Evolutionary conservation across 2,329 filamentous ascomycete species (phyloP), one percentile per base, ranked within the genome.

Genomic region (Fusarium sp.): DNA sequence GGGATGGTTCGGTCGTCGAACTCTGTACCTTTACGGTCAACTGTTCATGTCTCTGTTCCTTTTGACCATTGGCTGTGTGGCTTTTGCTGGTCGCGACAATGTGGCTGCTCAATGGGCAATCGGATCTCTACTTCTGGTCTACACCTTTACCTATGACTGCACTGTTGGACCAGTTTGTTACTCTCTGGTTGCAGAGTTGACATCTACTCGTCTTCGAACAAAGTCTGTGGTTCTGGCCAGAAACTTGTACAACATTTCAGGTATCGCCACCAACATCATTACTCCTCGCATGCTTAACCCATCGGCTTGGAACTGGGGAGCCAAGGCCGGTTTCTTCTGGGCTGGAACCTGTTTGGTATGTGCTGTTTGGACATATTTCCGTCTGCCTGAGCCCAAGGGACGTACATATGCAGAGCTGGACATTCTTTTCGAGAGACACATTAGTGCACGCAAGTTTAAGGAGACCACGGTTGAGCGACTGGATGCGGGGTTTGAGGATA

Each of bases 151-250:
- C 58, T 85, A 84, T 64, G 79, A 84, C 68, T 77, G 77, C 43
- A 84, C 83, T 6, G 81, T 85, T 29, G 83, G 83, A 0, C 83
- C 72, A 41, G 94, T 97, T 29, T 95, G 93, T 84, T 98, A 97
- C 84, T 96, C 94, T 0, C 88, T 97, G 37, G 95, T 97, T 6
- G 90, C 86, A 1, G 86, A 87, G 76, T 71, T 87, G 4, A 82
- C 83, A 1, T 86, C 85, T 0, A 86, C 85, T 5, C 85, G 86
- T 43, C 82, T 87, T 22, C 82, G 85, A 54, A 85, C 84, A 57
- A 85, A 87, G 78, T 85, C 85, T 0, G 83, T 87, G 20, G 85
- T 86, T 14, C 77, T 87, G 20, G 85, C 84, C 9, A 81, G 86
- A 57, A 85, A 83, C 71, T 64, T 83, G 22, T 90, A 88, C 80